These are phyloP conservation scores for Lepidium africanum DNA, from an alignment of 345 rosid species.

Conservation along the genomic window DNA sequence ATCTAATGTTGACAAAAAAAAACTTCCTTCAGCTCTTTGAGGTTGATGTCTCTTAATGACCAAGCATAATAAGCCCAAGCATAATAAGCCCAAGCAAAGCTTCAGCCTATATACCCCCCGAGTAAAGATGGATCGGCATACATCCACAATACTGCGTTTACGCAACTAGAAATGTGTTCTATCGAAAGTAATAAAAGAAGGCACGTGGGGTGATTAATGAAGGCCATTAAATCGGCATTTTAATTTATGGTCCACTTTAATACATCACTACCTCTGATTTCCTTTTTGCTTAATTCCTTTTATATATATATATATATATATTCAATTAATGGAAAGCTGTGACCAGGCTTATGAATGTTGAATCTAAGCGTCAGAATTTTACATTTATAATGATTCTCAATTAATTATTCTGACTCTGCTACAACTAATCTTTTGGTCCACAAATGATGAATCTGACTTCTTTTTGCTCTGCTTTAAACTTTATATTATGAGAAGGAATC, in stretches of 20 bases:
- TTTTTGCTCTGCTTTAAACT: neutral
- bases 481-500: neutral
- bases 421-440: neutral
- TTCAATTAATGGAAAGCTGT: constrained; percentile 14
- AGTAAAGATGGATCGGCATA: too few species aligned
- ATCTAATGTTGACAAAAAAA: too few species aligned
- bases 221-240: constrained; percentile 7
- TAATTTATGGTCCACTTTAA: constrained; percentile 15
- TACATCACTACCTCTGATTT: constrained; percentile 6
- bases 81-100: too few species aligned
- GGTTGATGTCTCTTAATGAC: too few species aligned
- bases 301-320: neutral
- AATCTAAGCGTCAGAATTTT: constrained; percentile 5
- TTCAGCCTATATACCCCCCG: too few species aligned
- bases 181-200: too few species aligned
- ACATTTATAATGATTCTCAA: constrained; percentile 11
- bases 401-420: constrained; percentile 7
- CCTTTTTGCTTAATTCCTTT: neutral
- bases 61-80: too few species aligned
- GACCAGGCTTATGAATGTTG: constrained; percentile 5
- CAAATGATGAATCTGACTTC: neutral
- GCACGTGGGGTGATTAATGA: constrained; percentile 24
- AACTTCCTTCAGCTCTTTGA: too few species aligned
- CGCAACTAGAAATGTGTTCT: too few species aligned
- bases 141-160: too few species aligned